Evolutionary conservation across 257 asterid species (phyloP).

Genomic region (Galeopsis tetrahit): DNA sequence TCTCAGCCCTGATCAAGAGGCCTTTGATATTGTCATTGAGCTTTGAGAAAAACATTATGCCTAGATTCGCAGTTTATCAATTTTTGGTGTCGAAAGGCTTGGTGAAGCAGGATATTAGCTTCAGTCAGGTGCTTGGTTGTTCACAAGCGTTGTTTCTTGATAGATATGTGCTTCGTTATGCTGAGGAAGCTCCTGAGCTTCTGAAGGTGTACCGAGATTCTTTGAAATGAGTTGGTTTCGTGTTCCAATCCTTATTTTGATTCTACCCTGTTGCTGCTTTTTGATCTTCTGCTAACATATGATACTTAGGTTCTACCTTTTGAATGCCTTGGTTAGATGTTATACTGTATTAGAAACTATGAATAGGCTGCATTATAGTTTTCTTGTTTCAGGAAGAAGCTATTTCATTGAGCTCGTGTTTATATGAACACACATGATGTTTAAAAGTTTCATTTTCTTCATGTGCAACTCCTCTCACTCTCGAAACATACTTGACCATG

Average conservation of each 20-base stretch:
- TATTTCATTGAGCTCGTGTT: no score
- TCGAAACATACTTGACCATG: no score
- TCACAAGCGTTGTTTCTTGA: conserved; percentile 1
- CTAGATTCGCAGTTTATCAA: conserved; percentile 38
- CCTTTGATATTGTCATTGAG: conserved; percentile 27
- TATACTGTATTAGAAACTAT: neutral
- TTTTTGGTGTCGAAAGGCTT: conserved; percentile 31
- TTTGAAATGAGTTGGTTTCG: neutral
- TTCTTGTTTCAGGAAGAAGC: neutral
- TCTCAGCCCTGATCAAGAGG: neutral
- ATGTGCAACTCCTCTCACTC: no score
- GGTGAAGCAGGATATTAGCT: conserved; percentile 12
- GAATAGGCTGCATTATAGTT: neutral
- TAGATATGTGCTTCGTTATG: conserved; percentile 30
- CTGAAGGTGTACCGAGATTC: conserved; percentile 20
- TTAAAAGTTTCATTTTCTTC: no score
- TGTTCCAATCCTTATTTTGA: neutral
- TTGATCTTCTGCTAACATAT: neutral
- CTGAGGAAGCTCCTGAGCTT: conserved; percentile 39
- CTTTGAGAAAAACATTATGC: conserved; percentile 37
- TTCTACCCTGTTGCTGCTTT: neutral
- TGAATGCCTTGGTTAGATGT: neutral
- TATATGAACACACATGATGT: neutral
- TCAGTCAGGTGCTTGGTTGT: neutral
- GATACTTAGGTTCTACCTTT: neutral